Percentiles rank a stretch among this genome's conserved stretches.
phyloP scores from a whole-genome alignment of 139 green algal genomes.

The Penium margaritaceum region DNA sequence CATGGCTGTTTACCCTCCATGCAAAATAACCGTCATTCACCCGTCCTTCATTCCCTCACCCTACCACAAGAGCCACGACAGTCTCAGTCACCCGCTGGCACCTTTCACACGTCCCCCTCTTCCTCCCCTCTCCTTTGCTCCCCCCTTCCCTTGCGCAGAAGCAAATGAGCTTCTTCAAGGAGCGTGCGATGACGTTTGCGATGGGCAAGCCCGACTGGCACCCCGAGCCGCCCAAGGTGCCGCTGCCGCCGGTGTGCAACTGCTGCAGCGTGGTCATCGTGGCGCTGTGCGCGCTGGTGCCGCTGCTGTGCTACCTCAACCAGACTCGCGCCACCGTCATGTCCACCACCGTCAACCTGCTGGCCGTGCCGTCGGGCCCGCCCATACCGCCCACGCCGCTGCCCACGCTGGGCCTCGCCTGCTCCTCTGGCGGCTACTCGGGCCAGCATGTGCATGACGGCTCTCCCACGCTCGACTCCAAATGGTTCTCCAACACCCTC shows the following conservation, averaged over 20 bases:
- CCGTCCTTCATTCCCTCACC: too few species aligned
- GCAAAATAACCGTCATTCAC: too few species aligned
- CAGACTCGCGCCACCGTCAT: conserved; percentile 10
- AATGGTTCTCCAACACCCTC: conserved; percentile 11
- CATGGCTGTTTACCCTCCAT: too few species aligned
- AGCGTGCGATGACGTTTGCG: background rate
- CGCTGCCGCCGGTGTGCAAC: conserved; percentile 15
- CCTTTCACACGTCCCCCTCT: background rate
- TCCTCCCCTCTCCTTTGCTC: background rate
- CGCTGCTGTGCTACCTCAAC: background rate
- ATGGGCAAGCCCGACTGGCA: conserved; percentile 12
- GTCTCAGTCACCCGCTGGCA: too few species aligned
- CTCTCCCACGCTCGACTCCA: background rate
- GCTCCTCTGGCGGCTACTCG: conserved; percentile 11
- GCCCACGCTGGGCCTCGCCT: conserved; percentile 16
- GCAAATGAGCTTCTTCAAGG: conserved; percentile 9
- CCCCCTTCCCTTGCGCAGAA: background rate
- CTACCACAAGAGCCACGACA: too few species aligned
- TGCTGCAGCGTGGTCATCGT: conserved; percentile 15
- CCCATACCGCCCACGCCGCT: background rate
- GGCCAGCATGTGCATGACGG: background rate
- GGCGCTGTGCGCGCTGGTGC: conserved; percentile 5
- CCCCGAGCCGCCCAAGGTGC: conserved; percentile 7
- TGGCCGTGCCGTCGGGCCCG: conserved; percentile 1
- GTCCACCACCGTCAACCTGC: background rate